phyloP scores from a whole-genome alignment of 2,329 filamentous ascomycete genomes.

The Colletotrichum sp. region DNA sequence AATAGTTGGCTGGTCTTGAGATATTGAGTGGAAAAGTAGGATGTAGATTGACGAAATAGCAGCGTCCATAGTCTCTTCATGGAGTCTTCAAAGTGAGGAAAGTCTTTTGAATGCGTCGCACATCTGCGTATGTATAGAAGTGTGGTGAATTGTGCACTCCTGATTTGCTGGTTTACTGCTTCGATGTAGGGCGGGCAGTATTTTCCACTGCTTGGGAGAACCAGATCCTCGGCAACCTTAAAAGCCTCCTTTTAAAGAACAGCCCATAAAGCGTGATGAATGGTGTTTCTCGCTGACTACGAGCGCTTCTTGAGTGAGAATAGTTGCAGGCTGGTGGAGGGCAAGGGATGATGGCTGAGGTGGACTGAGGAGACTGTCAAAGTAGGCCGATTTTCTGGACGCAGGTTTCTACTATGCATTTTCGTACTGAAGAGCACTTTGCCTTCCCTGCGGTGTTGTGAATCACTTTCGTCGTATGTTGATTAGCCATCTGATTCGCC shows the following conservation, averaged over 20 bases:
- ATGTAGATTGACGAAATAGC: neutral
- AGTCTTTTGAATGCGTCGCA: neutral
- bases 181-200: too few species aligned
- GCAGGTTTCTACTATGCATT: rapidly evolving
- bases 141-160: too few species aligned
- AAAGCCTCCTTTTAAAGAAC: too few species aligned
- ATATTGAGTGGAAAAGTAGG: neutral
- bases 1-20: neutral
- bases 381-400: rapidly evolving
- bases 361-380: rapidly evolving
- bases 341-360: neutral
- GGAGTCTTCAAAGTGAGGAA: neutral
- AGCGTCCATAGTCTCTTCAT: rapidly evolving
- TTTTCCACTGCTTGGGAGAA: neutral
- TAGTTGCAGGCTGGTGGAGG: too few species aligned
- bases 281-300: too few species aligned
- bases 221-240: too few species aligned
- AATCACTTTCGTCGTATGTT: neutral
- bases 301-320: too few species aligned
- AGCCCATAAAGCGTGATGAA: too few species aligned
- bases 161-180: neutral
- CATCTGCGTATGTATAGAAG: too few species aligned
- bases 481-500: neutral
- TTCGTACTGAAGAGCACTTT: neutral
- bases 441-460: neutral